Base-by-base conservation (phyloP, 106 monocot genomes). In the Iris macrosiphon region DNA sequence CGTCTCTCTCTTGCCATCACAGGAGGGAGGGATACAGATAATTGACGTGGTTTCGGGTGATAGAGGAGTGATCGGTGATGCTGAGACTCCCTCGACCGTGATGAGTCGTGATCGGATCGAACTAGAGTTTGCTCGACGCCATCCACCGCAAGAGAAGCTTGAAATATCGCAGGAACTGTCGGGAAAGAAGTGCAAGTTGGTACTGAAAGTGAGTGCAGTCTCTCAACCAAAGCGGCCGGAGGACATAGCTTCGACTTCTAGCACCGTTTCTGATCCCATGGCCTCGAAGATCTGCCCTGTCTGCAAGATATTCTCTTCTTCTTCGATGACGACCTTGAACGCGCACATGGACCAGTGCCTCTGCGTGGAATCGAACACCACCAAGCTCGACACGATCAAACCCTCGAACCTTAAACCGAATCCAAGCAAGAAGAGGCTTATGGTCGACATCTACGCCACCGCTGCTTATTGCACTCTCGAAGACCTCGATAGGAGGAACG, bases 311-410 rank as follows among this genome's bases (percentile, higher is more conserved):
- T 90, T 85, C 53, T 57, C 90, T 15, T 84, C 84, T 28, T 43
- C 78, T 49, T 84, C 90, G 4, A 89, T 80, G 65, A 89, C 79
- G 12, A 89, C 83, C 50, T 58, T 89, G 68, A 89, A 90, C 42
- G 83, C 78, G 55, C 90, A 90, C 42, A 85, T 84, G 12, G 84
- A 90, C 56, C 84, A 76, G 34, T 84, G 90, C 31, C 81, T 90
- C 51, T 68, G 63, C 2, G 30, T 51, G 51, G 80, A 74, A 29
- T 28, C 13, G 15, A 61, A 64, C 16, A 63, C 57, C 42, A 11
- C 45, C 19, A 63, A 68, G 25, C 7, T 22, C 12, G 49, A 49
- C n/a, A 3, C 32, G 35, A 40, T 31, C 22, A 32, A 12, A 4
- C 30, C 1, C 23, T 48, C 54, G 10, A 80, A 69, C 47, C 38